Base-by-base conservation (phyloP, 169 alveolate genomes). In the Plasmodium reichenowi region DNA sequence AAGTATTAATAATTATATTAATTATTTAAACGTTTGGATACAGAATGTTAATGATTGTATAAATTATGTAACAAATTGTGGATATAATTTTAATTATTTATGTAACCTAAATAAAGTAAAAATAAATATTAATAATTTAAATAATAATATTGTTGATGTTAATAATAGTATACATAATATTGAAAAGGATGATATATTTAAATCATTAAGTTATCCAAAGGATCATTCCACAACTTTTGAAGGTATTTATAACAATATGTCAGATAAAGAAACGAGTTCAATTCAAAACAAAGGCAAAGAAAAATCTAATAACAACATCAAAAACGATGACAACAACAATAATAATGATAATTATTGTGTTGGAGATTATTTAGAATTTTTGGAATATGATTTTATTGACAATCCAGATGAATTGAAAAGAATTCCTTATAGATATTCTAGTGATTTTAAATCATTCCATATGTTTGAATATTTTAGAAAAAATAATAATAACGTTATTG, bases 401-500 rank as follows among this genome's bases (percentile, higher is more conserved):
- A 67, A 83, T 38, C 91, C 91, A 15, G 38, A 83, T 15, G 85
- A 83, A 32, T 62, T 83, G 22, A 83, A 83, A 17, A 67, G 70
- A 38, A 29, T 83, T 26, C 58, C 91, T 45, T 83, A 83, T 45
- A 24, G 63, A 56, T 67, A 68, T 59, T 32, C 67, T 9, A 83
- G 54, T 9, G 91, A 83, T 45, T 32, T 83, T 56, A 83, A 68
- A n/a, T 83, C 83, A 12, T 83, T 83, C 52, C 68, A 50, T 63
- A 83, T 83, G 91, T 83, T 83, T 83, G 80, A 54, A 62, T 68
- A 54, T 58, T 83, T 83, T 83, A 58, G 91, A 50, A 83, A 83
- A 83, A 68, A 83, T n/a, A 83, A 58, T 62, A 83, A 83, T 15
- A 83, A 68, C 70, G 91, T 83, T 68, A 83, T 83, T 9, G 70